A percentile compares a stretch with the other conserved stretches of the same genome.
Evolutionary conservation across 768 basidiomycete genomes (phyloP).

Genomic region (Basidioascus undulatus): DNA sequence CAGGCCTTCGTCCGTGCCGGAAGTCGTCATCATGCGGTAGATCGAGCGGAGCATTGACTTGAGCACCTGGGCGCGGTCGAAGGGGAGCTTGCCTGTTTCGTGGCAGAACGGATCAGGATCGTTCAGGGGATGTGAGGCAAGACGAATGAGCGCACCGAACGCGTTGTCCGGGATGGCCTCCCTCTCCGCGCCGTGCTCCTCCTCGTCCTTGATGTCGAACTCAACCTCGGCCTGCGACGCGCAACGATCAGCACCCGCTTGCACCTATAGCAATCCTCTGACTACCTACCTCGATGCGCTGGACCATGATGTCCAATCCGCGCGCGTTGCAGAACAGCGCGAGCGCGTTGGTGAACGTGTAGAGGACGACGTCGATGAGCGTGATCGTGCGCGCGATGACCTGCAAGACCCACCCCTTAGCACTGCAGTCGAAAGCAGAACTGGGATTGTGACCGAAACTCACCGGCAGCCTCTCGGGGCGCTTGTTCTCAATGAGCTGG

Average conservation of each 20-base stretch:
- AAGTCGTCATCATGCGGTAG: slow-evolving; percentile 92
- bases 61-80: slow-evolving; percentile 51
- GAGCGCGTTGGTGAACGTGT: slow-evolving; percentile 68
- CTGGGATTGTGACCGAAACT: slow-evolving; percentile 2
- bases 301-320: slow-evolving; percentile 64
- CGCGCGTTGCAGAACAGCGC: slow-evolving; percentile 58
- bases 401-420: slow-evolving; percentile 5
- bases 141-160: neutral
- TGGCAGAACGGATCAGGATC: slow-evolving; percentile 5
- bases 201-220: slow-evolving; percentile 34
- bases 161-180: slow-evolving; percentile 12
- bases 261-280: neutral
- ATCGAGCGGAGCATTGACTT: slow-evolving; percentile 77
- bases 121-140: neutral
- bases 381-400: slow-evolving; percentile 75
- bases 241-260: neutral
- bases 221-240: slow-evolving; percentile 37
- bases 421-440: neutral
- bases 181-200: slow-evolving; percentile 27
- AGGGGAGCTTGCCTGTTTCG: slow-evolving; percentile 38
- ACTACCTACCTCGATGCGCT: slow-evolving; percentile 55
- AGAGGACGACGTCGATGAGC: slow-evolving; percentile 73
- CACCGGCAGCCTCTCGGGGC: slow-evolving; percentile 37
- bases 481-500: slow-evolving; percentile 59
- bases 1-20: slow-evolving; percentile 68